Base-by-base conservation (phyloP, 1,284 basidiomycete species). In the Rhodotorula sp. region DNA sequence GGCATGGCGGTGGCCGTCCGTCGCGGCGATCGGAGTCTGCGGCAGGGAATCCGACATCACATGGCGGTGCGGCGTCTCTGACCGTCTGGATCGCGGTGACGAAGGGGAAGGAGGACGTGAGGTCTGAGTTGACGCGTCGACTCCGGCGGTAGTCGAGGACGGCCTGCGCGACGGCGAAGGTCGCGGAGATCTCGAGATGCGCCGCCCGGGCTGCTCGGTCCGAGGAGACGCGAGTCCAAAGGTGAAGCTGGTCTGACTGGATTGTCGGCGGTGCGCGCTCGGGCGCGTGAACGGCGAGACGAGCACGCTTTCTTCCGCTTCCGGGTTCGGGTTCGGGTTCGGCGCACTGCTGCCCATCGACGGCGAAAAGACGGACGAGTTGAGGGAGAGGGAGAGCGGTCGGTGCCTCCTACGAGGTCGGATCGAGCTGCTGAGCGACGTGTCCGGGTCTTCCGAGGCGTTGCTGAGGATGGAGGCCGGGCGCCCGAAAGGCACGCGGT, bases 351-450 rank as follows among this genome's bases (percentile, higher is more conserved):
- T 15, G 26, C 14, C 54, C 12, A 18, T 14, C 16, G 54, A 12
- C 18, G 45, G 72, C 1, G 74, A 69, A 59, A 76, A 76, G 50
- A 76, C 60, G 7, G 72, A 72, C 6, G 74, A 70, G 2, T 72
- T 72, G 19, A 76, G 69, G 2, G 74, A 74, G 23, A 76, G 66
- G 2, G 70, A 74, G 16, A 76, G 62, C 0, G 74, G 74, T 21
- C 74, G 74, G 45, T 74, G 74, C 18, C 70, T 66, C 5, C 72
- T 66, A 0, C 66, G 60, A 8, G 72, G 66, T 1, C 74, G 69
- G 12, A 16, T 26, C 0, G 58, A 26, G 5, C 28, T 28, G 26
- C 8, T 16, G 18, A 49, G 19, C n/a, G 64, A 62, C 7, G 58
- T 23, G 12, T 69, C 64, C 1, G 65, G 56, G 52, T 74, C 72